Conservation (phyloP, 1,139 yeast species). For the Candida buenavistaensis region DNA sequence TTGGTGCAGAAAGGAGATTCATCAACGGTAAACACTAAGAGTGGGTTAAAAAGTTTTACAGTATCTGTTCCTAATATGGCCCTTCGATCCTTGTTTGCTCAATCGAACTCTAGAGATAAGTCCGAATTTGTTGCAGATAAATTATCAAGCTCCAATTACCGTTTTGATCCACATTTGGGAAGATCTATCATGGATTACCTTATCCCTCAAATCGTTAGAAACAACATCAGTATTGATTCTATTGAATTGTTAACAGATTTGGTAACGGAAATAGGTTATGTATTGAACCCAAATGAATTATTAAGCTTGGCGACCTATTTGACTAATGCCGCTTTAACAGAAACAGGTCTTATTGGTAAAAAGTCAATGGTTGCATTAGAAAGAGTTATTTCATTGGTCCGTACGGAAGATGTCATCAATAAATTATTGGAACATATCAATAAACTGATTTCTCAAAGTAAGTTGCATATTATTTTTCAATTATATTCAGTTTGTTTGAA, state of each 20-base stretch:
- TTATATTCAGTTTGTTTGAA: conserved; percentile 15
- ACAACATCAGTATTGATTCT: conserved; percentile 51
- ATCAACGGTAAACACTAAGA: conserved; percentile 13
- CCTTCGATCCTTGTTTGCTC: conserved; percentile 53
- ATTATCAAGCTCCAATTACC: conserved; percentile 16
- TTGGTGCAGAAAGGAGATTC: conserved; percentile 18
- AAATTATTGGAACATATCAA: conserved; percentile 12
- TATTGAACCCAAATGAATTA: conserved; percentile 44
- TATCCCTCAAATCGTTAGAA: conserved; percentile 20
- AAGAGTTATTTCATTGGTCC: conserved; percentile 37
- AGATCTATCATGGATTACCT: conserved; percentile 24
- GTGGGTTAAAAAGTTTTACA: conserved; percentile 41
- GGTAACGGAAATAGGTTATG: conserved; percentile 53
- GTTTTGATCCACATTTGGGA: conserved; percentile 15
- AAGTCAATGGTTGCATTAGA: conserved; percentile 60
- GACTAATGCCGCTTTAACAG: conserved; percentile 39
- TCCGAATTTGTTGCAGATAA: conserved; percentile 23
- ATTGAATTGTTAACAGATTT: conserved; percentile 66
- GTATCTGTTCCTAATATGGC: conserved; percentile 73
- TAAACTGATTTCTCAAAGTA: conserved; percentile 2
- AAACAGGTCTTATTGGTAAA: conserved; percentile 51
- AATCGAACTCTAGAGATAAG: conserved; percentile 15
- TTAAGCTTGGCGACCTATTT: conserved; percentile 35
- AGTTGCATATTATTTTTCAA: conserved; percentile 13
- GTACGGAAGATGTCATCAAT: conserved; percentile 15